phyloP scores from a whole-genome alignment of 306 rosid genomes.

The Inga oerstediana region DNA sequence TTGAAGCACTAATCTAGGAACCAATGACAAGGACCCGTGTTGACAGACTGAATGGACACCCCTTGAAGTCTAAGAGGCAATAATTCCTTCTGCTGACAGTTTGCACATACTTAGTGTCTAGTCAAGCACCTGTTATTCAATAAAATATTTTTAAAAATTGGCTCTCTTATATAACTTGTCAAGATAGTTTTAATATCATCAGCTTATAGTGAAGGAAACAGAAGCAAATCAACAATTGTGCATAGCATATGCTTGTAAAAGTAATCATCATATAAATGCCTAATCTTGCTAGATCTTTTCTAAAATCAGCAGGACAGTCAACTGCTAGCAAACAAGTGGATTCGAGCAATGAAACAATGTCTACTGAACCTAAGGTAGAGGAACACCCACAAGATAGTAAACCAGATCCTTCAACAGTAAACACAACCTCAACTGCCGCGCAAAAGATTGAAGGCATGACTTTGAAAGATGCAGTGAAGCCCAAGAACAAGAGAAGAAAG shows the following conservation, averaged over 20 bases:
- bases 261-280: conserved; percentile 15
- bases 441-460: conserved; percentile 46
- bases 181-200: background rate
- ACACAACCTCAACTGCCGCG: conserved; percentile 24
- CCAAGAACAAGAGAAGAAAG: conserved; percentile 34
- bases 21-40: background rate
- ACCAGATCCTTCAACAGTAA: conserved; percentile 10
- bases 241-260: background rate
- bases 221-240: background rate
- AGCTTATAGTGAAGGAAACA: background rate
- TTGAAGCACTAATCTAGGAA: background rate
- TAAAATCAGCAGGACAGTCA: conserved; percentile 52
- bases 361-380: conserved; percentile 33
- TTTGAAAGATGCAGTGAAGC: conserved; percentile 65
- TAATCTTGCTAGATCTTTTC: conserved; percentile 9
- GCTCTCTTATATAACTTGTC: background rate
- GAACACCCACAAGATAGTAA: conserved; percentile 44
- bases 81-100: background rate
- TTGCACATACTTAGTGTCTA: background rate
- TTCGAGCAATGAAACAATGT: conserved; percentile 34
- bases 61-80: background rate
- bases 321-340: conserved; percentile 38
- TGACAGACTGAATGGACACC: background rate
- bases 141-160: background rate
- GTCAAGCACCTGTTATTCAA: background rate